Evolutionary conservation across 2,329 filamentous ascomycete species (phyloP).

Genomic region (Ascochyta fabae): DNA sequence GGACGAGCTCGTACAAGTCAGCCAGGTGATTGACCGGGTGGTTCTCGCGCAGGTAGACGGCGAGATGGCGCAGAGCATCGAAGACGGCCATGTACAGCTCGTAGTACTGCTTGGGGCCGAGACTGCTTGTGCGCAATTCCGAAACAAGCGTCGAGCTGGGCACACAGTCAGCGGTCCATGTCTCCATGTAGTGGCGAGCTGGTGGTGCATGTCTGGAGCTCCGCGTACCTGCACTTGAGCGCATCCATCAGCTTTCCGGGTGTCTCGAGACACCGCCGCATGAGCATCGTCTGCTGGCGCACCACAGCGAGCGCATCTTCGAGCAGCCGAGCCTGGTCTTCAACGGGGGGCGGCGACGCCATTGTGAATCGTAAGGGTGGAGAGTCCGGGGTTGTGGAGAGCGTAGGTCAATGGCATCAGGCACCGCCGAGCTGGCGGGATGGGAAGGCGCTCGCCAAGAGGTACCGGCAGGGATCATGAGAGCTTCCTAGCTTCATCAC

Average conservation of each 20-base stretch:
- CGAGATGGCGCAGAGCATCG: conserved; percentile 94
- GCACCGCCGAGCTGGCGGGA: conserved; percentile 30
- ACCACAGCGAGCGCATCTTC: conserved; percentile 97
- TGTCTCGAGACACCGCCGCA: conserved; percentile 97
- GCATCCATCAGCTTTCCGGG: conserved; percentile 99
- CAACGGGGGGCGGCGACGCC: conserved; percentile 57
- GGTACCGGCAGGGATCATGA: conserved; percentile 33
- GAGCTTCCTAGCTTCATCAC: conserved; percentile 24
- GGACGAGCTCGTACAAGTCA: conserved; percentile 95
- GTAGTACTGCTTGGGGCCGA: conserved; percentile 99
- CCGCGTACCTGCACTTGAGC: conserved; percentile 90
- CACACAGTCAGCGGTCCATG: conserved; percentile 19
- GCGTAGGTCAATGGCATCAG: conserved; percentile 29
- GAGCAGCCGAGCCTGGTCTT: conserved; percentile 80
- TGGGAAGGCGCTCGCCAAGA: conserved; percentile 34
- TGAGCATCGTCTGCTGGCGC: conserved; percentile 93
- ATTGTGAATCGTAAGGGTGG: conserved; percentile 40
- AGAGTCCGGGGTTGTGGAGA: conserved; percentile 39
- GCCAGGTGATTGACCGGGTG: conserved; percentile 98
- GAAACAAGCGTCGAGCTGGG: conserved; percentile 93
- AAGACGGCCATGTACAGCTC: conserved; percentile 99
- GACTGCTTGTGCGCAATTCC: conserved; percentile 94
- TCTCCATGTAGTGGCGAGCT: conserved; percentile 1
- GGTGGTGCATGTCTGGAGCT: conserved; percentile 1
- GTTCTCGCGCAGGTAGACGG: conserved; percentile 94